These are phyloP conservation scores for Colletotrichum falcatum DNA, from an alignment of 2,329 filamentous ascomycete genomes.

Conservation along the genomic window DNA sequence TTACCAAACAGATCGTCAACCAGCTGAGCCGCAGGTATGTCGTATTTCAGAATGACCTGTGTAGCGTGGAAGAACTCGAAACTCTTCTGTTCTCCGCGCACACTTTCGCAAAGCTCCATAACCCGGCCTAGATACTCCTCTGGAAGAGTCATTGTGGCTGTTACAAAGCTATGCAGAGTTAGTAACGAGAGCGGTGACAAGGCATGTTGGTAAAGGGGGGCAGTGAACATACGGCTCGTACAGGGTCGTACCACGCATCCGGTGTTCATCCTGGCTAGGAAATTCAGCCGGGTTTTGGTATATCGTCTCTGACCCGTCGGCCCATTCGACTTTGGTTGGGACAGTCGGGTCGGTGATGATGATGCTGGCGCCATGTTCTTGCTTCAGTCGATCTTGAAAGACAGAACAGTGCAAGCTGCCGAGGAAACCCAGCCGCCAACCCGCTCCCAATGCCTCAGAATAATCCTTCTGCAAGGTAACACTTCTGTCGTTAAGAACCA, in stretches of 20 bases:
- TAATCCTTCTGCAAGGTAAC: slow-evolving; percentile 95
- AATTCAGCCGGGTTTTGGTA: slow-evolving; percentile 91
- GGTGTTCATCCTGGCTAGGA: slow-evolving; percentile 72
- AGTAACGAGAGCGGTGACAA: neutral
- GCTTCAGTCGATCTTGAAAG: slow-evolving; percentile 92
- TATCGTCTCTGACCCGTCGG: slow-evolving; percentile 80
- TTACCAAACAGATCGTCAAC: slow-evolving; percentile 99
- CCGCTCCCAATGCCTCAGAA: slow-evolving; percentile 91
- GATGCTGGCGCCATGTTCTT: slow-evolving; percentile 94
- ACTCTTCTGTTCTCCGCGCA: slow-evolving; percentile 87
- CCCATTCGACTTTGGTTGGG: slow-evolving; percentile 86
- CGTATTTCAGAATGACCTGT: slow-evolving; percentile 95
- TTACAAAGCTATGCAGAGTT: slow-evolving; percentile 67
- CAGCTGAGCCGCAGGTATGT: slow-evolving; percentile 86
- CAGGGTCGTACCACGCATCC: slow-evolving; percentile 57
- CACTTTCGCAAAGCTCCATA: slow-evolving; percentile 93
- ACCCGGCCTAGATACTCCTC: slow-evolving; percentile 95
- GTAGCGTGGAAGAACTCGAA: slow-evolving; percentile 91
- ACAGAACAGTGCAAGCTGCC: slow-evolving; percentile 99
- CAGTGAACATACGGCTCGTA: slow-evolving; percentile 62
- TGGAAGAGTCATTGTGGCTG: slow-evolving; percentile 88
- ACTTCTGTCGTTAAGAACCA: slow-evolving; percentile 94
- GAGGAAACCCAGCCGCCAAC: slow-evolving; percentile 93
- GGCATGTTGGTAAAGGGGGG: neutral
- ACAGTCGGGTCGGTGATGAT: slow-evolving; percentile 98